Percentiles rank a stretch among this genome's conserved stretches.
These are phyloP conservation scores for Pachysolen tannophilus DNA, from an alignment of 805 yeast species.

Conservation along the genomic window DNA sequence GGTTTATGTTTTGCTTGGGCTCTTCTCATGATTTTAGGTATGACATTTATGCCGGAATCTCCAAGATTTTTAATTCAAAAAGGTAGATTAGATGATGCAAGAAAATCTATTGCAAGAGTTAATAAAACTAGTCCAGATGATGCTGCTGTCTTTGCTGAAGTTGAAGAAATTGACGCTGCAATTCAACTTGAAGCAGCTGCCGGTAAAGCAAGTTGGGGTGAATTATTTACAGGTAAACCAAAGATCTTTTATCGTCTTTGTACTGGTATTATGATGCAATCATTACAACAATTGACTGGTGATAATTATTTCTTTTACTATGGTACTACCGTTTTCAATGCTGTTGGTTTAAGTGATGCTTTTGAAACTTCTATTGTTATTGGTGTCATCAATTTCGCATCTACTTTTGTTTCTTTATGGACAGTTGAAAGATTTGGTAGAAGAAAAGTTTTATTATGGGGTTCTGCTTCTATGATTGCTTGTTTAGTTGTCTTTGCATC, in stretches of 20 bases:
- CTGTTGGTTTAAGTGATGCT: constrained; percentile 50
- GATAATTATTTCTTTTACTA: constrained; percentile 61
- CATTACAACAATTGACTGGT: constrained; percentile 57
- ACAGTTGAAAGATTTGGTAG: constrained; percentile 50
- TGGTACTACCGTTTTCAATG: constrained; percentile 53
- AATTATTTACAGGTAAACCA: constrained; percentile 57
- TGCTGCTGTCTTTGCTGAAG: constrained; percentile 45
- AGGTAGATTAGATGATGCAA: constrained; percentile 45
- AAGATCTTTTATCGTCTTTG: constrained; percentile 46
- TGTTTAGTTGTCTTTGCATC: constrained; percentile 55
- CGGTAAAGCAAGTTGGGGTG: constrained; percentile 60
- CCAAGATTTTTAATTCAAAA: constrained; percentile 55
- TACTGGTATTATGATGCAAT: constrained; percentile 53
- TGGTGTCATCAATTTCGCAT: constrained; percentile 47
- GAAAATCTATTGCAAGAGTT: constrained; percentile 43
- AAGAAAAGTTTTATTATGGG: constrained; percentile 38
- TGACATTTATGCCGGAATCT: constrained; percentile 61
- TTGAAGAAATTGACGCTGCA: constrained; percentile 49
- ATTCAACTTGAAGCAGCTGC: constrained; percentile 53
- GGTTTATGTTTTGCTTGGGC: constrained; percentile 46
- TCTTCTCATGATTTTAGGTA: constrained; percentile 37
- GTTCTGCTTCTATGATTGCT: constrained; percentile 44
- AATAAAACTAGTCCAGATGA: constrained; percentile 49
- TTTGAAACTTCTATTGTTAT: constrained; percentile 52
- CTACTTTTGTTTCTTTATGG: constrained; percentile 45